Base-by-base conservation (phyloP, 1,284 basidiomycete genomes). In the Heterobasidion occidentale region DNA sequence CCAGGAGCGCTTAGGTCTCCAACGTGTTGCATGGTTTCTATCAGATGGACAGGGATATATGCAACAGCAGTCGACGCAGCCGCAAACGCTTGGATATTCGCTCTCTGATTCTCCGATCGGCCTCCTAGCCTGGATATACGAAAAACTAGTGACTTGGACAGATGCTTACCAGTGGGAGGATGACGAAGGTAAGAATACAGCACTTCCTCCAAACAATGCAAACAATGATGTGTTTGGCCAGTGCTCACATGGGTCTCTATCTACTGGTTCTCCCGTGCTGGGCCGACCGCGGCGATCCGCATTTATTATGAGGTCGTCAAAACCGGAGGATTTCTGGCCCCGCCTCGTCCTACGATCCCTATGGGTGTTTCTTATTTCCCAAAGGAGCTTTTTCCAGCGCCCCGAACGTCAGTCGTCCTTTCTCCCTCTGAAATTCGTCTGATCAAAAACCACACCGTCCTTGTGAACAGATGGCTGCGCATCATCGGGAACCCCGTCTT, bases 51-150 rank as follows among this genome's bases (percentile, higher is more conserved):
- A 34, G 2, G 72, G 70, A 2, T 73, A 74, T 50, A 56, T 52
- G 20, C 38, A 35, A 2, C 60, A 67, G 52, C 71, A 72, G 52
- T 49, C 67, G 8, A 74, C 71, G 17, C 60, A 66, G 57, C 74
- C 71, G 3, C 72, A 74, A 58, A 76, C 73, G 1, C 54, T 76
- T 9, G 74, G 73, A 4, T 72, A 85, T 61, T 65, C 71, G 6
- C 68, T 85, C 2, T 67, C 76, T 0, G 83, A 84, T 60, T 83
- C 80, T n/a, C 83, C 83, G 3, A 71, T 75, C 11, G 80, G 77
- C 0, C 65, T 86, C 12, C 70, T 85, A 2, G 77, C 76, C 7
- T 85, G 83, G 80, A 77, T 85, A 17, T 83, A 82, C 56, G 81
- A 84, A n/a, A n/a, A 84, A 58, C 67, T 84, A 0, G 70, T 75